Evolutionary conservation across 108 stramenopile genomes (phyloP).

Genomic region (Nannochloropsis gaditana): DNA sequence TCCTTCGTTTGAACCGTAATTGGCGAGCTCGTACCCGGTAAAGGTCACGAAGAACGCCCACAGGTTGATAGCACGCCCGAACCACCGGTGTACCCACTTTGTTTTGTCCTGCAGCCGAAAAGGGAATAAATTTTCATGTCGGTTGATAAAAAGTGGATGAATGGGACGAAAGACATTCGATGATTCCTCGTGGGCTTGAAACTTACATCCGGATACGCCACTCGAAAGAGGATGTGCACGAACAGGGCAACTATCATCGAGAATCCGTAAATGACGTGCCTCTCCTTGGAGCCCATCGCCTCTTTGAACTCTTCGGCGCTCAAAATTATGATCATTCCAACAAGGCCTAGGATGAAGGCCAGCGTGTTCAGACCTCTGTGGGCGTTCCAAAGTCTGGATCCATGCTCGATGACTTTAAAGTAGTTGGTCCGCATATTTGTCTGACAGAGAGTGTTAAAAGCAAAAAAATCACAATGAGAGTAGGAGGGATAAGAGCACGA

Average conservation of each 20-base stretch:
- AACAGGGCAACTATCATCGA: neutral
- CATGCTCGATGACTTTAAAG: slow-evolving; percentile 14
- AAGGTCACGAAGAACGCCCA: slow-evolving; percentile 10
- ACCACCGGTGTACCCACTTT: neutral
- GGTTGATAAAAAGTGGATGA: neutral
- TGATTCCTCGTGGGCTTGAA: neutral
- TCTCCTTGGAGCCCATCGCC: neutral
- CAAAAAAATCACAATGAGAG: too few relatives aligned
- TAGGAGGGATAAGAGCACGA: too few relatives aligned
- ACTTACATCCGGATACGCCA: slow-evolving; percentile 13
- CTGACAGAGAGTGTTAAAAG: neutral
- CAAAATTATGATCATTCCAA: slow-evolving; percentile 15
- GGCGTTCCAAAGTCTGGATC: neutral
- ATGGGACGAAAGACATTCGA: neutral
- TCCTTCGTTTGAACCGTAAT: neutral
- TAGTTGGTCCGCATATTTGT: neutral
- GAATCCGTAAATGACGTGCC: neutral
- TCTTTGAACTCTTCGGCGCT: neutral
- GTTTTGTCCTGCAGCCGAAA: neutral
- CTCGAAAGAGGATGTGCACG: neutral
- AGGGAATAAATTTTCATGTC: neutral
- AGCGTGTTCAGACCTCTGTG: neutral
- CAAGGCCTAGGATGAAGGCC: neutral
- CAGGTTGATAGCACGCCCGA: neutral
- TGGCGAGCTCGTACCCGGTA: slow-evolving; percentile 9